Percentiles rank a stretch among this genome's conserved stretches.
Evolutionary conservation across 805 yeast species (phyloP).

Genomic region (Hanseniaspora opuntiae): DNA sequence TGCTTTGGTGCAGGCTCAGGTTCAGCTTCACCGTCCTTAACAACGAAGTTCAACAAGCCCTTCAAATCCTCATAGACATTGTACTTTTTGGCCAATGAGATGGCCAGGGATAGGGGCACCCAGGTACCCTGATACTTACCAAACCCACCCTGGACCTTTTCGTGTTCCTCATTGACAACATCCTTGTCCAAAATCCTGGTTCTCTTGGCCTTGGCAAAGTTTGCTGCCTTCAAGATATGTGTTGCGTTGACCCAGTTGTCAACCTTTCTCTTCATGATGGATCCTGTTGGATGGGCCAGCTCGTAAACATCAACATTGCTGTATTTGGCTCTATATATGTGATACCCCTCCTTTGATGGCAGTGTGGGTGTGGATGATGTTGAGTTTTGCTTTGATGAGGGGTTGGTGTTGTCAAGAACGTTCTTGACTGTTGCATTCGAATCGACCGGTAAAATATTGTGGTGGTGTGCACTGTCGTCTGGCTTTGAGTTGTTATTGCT

Average conservation of each 20-base stretch:
- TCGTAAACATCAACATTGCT: conserved; percentile 78
- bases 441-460: background rate
- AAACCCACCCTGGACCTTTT: conserved; percentile 92
- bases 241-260: conserved; percentile 91
- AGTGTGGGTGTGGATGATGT: background rate
- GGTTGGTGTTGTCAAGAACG: background rate
- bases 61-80: conserved; percentile 48
- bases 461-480: background rate
- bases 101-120: conserved; percentile 76
- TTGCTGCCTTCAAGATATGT: conserved; percentile 83
- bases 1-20: conserved; percentile 55
- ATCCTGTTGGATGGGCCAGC: conserved; percentile 49
- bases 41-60: conserved; percentile 52
- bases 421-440: background rate
- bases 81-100: conserved; percentile 49
- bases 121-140: conserved; percentile 96
- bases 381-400: background rate
- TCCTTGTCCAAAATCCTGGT: conserved; percentile 85
- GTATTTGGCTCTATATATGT: conserved; percentile 63
- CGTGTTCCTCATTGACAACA: conserved; percentile 80
- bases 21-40: conserved; percentile 36
- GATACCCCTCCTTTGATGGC: conserved; percentile 14
- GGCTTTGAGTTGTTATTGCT: background rate
- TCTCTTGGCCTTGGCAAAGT: conserved; percentile 85
- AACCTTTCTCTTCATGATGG: conserved; percentile 62